Evolutionary conservation across 2,329 filamentous ascomycete genomes (phyloP).

Genomic region (Akanthomyces muscarius): DNA sequence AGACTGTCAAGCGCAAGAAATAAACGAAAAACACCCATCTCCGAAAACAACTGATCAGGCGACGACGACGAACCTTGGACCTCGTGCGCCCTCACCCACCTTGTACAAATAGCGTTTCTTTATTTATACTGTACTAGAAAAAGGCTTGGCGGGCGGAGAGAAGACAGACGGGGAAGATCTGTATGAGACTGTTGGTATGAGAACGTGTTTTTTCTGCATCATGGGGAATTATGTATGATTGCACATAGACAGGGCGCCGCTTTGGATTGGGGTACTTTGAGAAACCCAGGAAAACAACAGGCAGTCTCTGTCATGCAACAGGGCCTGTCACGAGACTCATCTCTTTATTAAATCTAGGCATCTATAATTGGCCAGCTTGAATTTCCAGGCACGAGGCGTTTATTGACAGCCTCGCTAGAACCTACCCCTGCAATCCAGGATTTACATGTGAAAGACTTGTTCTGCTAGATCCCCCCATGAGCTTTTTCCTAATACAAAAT

Average conservation of each 20-base stretch:
- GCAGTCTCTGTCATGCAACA: background rate
- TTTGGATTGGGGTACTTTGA: conserved; percentile 7
- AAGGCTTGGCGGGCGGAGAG: background rate
- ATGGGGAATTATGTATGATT: conserved; percentile 8
- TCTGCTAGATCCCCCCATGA: background rate
- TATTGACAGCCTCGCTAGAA: background rate
- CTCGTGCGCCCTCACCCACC: background rate
- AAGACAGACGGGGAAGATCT: background rate
- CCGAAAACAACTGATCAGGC: conserved; percentile 12
- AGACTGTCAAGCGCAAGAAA: conserved; percentile 85
- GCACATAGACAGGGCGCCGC: conserved; percentile 5
- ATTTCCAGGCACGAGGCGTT: background rate
- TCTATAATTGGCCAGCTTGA: background rate
- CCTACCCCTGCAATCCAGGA: background rate
- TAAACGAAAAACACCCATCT: conserved; percentile 36
- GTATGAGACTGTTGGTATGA: background rate
- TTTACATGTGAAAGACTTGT: background rate
- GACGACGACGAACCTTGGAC: conserved; percentile 8
- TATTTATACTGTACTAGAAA: conserved; percentile 6
- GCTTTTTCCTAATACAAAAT: background rate
- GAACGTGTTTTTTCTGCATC: background rate
- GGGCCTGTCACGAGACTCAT: background rate
- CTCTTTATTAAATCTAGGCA: conserved; percentile 2
- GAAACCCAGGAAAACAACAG: background rate
- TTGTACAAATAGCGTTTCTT: conserved; percentile 21